These are phyloP conservation scores for Inga laurina DNA, from an alignment of 306 rosid species.

Conservation along the genomic window DNA sequence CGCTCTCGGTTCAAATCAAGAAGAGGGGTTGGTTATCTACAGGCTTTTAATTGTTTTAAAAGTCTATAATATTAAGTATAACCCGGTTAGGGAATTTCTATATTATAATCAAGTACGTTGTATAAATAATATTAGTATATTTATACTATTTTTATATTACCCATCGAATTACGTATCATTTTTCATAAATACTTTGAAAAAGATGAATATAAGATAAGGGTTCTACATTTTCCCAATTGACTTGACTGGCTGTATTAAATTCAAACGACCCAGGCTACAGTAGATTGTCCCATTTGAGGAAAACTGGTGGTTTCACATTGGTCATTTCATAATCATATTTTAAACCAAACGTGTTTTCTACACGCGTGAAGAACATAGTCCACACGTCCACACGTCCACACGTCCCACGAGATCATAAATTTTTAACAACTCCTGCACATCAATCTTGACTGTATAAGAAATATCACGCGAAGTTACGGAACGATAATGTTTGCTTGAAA, in stretches of 20 bases:
- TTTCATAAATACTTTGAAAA: too few relatives aligned
- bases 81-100: too few relatives aligned
- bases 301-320: not conserved
- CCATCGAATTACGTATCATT: too few relatives aligned
- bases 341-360: not conserved
- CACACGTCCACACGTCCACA: not conserved
- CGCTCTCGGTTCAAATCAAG: too few relatives aligned
- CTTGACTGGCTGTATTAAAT: not conserved
- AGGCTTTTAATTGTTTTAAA: too few relatives aligned
- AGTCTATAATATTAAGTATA: too few relatives aligned
- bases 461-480: not conserved
- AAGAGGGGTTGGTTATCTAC: too few relatives aligned
- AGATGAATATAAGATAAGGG: too few relatives aligned
- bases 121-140: too few relatives aligned
- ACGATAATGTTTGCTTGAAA: not conserved
- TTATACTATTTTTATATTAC: too few relatives aligned
- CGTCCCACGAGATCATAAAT: not conserved
- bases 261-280: not conserved
- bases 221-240: not conserved
- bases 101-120: too few relatives aligned
- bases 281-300: not conserved
- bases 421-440: not conserved
- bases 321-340: not conserved
- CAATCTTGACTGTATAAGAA: not conserved
- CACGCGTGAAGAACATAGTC: not conserved